Evolutionary conservation across 768 basidiomycete genomes (phyloP), one percentile per base, ranked within the genome.

Genomic region (Lanmaoa rubissima): DNA sequence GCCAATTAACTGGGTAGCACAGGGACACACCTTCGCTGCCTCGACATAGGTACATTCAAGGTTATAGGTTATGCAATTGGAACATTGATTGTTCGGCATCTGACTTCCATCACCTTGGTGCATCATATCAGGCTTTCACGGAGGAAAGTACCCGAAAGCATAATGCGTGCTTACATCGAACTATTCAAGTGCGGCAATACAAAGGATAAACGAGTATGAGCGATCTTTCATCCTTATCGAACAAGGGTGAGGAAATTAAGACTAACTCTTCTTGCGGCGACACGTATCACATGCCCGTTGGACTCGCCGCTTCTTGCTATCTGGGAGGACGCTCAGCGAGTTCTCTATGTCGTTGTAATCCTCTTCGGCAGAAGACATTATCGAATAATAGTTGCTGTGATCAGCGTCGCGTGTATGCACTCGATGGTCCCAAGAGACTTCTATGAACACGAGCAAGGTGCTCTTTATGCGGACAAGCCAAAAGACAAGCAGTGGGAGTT

Each of bases 251-350:
- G 5, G 34, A 55, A 48, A 14, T 47, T 8, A 12, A 16, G 32
- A 72, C 82, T 59, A 55, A 87, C 90, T 85, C 75, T 94, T 94
- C 78, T 92, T 93, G 55, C 89, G 77, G 38, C 92, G 78, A 67
- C 92, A 94, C 0, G 85, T 80, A 65, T 93, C 91, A 66, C 92
- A 94, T 8, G 90, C 90, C 31, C 90, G 74, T 70, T 90, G 87
- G 32, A 91, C 80, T 59, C 84, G 78, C 39, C 89, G 74, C 68
- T 88, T 90, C 77, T 92, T 91, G 19, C 71, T 69, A 19, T 73
- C 75, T 4, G 74, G 77, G 5, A 64, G 2, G 50, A 57, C 17
- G 46, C 66, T 62, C 12, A 65, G 60, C 40, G 63, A 51, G 44
- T 58, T 62, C 1, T 83, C 81, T 8, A 61, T 53, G 24, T 84